Conservation (phyloP, 306 rosid species). For the Myrica gale region DNA sequence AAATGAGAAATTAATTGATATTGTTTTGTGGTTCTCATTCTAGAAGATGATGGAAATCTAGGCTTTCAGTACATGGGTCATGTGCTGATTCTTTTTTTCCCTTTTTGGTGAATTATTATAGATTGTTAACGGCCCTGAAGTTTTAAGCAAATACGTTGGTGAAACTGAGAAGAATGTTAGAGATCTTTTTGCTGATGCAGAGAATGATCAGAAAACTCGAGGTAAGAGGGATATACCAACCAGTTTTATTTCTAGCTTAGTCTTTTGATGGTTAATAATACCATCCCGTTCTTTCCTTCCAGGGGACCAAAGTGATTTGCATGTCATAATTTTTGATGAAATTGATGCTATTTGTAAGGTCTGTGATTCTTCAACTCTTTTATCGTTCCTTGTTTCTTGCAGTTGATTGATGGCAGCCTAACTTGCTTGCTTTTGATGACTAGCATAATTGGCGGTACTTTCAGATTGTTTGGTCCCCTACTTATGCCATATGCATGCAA, state of each 20-base stretch:
- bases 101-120: constrained; percentile 28
- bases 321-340: constrained; percentile 97
- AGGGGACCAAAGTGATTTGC: constrained; percentile 98
- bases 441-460: not conserved
- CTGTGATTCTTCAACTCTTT: constrained; percentile 34
- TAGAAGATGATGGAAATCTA: constrained; percentile 24
- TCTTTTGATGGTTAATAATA: constrained; percentile 31
- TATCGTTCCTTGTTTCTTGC: constrained; percentile 6
- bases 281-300: constrained; percentile 32
- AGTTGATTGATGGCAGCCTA: constrained; percentile 22
- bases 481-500: not conserved
- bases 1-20: constrained; percentile 10
- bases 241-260: constrained; percentile 16
- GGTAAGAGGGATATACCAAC: constrained; percentile 51
- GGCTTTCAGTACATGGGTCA: constrained; percentile 25
- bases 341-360: constrained; percentile 99
- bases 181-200: constrained; percentile 99
- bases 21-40: constrained; percentile 23
- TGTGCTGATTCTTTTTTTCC: not conserved
- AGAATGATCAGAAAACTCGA: constrained; percentile 76
- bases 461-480: not conserved
- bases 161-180: constrained; percentile 98
- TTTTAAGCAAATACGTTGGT: constrained; percentile 93
- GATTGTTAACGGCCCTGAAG: constrained; percentile 99
- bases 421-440: constrained; percentile 15